Base-by-base conservation (phyloP, 2,329 filamentous ascomycete genomes). In the Sporothrix sp. region DNA sequence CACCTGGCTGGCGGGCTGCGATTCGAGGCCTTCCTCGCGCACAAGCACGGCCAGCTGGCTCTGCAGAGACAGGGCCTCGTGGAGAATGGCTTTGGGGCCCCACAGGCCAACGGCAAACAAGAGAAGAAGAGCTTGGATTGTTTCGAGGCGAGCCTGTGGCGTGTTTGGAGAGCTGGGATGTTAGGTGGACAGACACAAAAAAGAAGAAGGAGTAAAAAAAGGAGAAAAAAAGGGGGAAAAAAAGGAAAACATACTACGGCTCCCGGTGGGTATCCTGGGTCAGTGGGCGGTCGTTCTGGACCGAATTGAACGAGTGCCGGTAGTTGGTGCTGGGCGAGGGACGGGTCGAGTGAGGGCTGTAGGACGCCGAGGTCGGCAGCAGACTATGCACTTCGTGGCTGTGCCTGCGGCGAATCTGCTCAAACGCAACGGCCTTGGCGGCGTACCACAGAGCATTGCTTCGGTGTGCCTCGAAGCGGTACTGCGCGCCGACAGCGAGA, bases 401-500 rank as follows among this genome's bases (percentile, higher is more conserved):
- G 53, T 77, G 72, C 42, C 78, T 66, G 35, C 77, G 69, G 28
- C 76, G 69, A 25, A 81, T 78, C 61, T 81, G 78, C 58, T 81
- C 78, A 50, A 74, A 64, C 0, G 76, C 73, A 14, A 82, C 72
- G 4, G 76, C 69, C 59, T 76, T 79, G 7, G 76, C 74, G 0
- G 77, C 77, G 59, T 80, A 81, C 77, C 78, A 82, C 5, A 82
- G 62, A 2, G 74, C 75, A 59, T 81, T 76, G 2, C 75, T 75
- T 37, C 77, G 68, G 42, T 78, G 74, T 50, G 69, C 75, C 57
- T 82, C 78, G 48, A 81, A 81, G 1, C 78, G 74, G 58, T 84
- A 84, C 57, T 82, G 79, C 0, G 81, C 81, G 11, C 81, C 81
- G 2, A 86, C 76, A 0, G 84, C 81, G 20, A 83, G 69, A 14